Conservation (phyloP, 2,329 filamentous ascomycete species). For the Calcarisporium arbuscula region DNA sequence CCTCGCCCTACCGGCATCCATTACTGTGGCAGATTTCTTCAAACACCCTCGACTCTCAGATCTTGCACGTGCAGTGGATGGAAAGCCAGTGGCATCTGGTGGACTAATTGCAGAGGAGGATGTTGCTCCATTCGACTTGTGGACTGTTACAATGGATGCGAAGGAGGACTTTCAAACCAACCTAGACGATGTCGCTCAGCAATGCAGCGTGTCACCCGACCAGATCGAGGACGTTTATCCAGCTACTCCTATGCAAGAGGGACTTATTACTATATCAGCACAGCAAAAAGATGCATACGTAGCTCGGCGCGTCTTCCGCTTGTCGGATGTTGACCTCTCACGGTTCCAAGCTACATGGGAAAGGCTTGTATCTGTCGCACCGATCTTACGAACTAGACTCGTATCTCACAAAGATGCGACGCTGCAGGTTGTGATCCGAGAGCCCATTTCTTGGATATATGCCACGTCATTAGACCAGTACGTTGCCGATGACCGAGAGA, state of each 20-base stretch:
- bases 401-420: slow-evolving; percentile 1
- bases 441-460: slow-evolving; percentile 1
- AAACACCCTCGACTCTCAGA: slow-evolving; percentile 1
- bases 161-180: no score
- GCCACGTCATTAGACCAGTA: neutral
- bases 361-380: neutral
- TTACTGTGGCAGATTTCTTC: slow-evolving; percentile 2
- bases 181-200: neutral
- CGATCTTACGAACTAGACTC: slow-evolving; percentile 7
- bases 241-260: slow-evolving; percentile 1
- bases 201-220: slow-evolving; percentile 4
- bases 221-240: slow-evolving; percentile 6
- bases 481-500: neutral
- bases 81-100: no score
- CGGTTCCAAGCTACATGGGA: slow-evolving; percentile 2
- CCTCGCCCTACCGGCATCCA: neutral
- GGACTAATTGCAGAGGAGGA: no score
- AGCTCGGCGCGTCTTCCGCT: slow-evolving; percentile 4
- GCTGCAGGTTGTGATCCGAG: slow-evolving; percentile 4
- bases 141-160: no score
- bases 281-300: slow-evolving; percentile 2
- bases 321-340: neutral
- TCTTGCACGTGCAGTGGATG: neutral
- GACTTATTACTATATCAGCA: slow-evolving; percentile 2
- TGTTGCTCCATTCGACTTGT: no score